Evolutionary conservation across 2,329 filamentous ascomycete species (phyloP).

Genomic region (Apiospora rasikravindrae): DNA sequence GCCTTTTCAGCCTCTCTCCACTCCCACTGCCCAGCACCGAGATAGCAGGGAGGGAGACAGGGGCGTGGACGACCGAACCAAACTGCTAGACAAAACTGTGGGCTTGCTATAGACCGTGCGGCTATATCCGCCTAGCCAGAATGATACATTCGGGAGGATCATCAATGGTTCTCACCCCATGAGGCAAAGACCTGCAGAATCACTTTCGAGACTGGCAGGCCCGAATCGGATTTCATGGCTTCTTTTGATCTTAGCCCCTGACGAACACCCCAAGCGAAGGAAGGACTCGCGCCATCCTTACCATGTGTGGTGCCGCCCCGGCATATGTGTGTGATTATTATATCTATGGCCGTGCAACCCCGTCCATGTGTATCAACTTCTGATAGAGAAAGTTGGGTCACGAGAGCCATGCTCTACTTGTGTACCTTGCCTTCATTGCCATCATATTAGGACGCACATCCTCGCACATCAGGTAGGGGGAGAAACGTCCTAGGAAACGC

Average conservation of each 20-base stretch:
- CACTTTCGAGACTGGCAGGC: not conserved
- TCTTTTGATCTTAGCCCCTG: slow-evolving; percentile 12
- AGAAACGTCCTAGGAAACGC: not conserved
- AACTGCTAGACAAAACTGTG: not conserved
- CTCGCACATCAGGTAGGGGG: not conserved
- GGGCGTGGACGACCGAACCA: not conserved
- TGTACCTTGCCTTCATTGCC: not conserved
- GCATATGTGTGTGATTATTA: not conserved
- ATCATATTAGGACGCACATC: not conserved
- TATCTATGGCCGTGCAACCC: not conserved
- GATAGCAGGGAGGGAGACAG: not conserved
- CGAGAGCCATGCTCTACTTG: not conserved
- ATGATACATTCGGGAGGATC: not conserved
- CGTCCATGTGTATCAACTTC: not conserved
- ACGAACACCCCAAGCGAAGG: not conserved
- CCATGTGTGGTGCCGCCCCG: not conserved
- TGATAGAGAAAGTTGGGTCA: not conserved
- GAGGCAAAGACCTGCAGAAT: slow-evolving; percentile 3
- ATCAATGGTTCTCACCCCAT: not conserved
- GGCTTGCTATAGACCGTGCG: not conserved
- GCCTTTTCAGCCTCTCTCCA: not conserved
- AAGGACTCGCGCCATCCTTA: not conserved
- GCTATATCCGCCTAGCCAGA: slow-evolving; percentile 4
- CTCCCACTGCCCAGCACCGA: not conserved
- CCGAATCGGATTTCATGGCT: slow-evolving; percentile 6